Percentiles rank a stretch among this genome's conserved stretches.
phyloP scores from a whole-genome alignment of 495 filamentous ascomycete species.

The Sphaerosporella brunnea region DNA sequence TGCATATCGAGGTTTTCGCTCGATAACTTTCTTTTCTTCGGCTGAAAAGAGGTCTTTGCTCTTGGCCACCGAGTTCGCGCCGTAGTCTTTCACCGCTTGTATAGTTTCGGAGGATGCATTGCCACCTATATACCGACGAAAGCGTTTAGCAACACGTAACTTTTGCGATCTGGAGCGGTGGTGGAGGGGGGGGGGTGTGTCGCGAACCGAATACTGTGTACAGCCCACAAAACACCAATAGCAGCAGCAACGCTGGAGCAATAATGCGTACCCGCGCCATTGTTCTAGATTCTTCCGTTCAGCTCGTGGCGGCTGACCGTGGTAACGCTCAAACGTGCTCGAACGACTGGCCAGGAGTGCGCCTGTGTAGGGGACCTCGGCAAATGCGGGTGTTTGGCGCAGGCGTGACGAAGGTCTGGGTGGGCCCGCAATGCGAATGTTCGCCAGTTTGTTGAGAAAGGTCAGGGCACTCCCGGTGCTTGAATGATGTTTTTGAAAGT shows the following conservation, averaged over 20 bases:
- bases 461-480: too few relatives aligned
- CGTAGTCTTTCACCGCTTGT: conserved; percentile 8
- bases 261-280: conserved; percentile 19
- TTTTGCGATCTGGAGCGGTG: not conserved
- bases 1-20: conserved; percentile 19
- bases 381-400: too few relatives aligned
- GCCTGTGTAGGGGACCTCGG: too few relatives aligned
- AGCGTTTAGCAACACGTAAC: not conserved
- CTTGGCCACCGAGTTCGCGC: not conserved
- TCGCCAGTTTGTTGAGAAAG: too few relatives aligned
- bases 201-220: conserved; percentile 16
- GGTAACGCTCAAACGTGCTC: too few relatives aligned
- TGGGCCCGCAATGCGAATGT: too few relatives aligned
- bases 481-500: too few relatives aligned
- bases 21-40: conserved; percentile 10
- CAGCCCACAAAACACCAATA: conserved; percentile 11
- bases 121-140: not conserved
- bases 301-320: too few relatives aligned
- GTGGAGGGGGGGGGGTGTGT: not conserved
- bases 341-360: too few relatives aligned
- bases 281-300: too few relatives aligned
- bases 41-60: conserved; percentile 6
- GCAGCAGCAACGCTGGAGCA: conserved; percentile 8
- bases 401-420: too few relatives aligned
- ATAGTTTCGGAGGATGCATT: conserved; percentile 8